Evolutionary conservation across 257 asterid species (phyloP).

Genomic region (Solanum ossicruentum): DNA sequence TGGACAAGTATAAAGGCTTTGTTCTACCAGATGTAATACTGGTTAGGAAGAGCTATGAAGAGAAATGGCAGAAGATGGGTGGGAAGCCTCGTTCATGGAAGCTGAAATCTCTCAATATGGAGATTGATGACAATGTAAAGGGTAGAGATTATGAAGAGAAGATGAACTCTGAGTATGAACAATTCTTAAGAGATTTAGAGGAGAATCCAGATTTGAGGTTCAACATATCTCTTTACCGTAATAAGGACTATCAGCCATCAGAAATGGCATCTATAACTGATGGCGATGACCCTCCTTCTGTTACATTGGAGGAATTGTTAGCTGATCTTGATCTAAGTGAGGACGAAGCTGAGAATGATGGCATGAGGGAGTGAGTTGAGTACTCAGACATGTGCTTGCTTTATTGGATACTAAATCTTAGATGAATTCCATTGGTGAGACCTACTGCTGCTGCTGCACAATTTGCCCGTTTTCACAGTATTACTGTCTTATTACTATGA

Average conservation of each 20-base stretch:
- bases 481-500: background rate
- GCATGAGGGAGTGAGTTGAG: background rate
- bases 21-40: conserved; percentile 32
- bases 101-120: conserved; percentile 39
- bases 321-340: conserved; percentile 1
- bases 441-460: no score
- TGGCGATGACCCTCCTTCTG: background rate
- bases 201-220: conserved; percentile 16
- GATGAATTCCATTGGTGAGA: no score
- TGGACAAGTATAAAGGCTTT: conserved; percentile 21
- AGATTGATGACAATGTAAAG: conserved; percentile 14
- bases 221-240: conserved; percentile 26
- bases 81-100: conserved; percentile 28
- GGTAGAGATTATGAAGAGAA: conserved; percentile 33
- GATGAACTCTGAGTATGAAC: conserved; percentile 32
- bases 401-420: background rate
- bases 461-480: background rate
- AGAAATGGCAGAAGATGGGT: conserved; percentile 19
- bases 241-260: conserved; percentile 39
- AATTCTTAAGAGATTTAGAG: conserved; percentile 41
- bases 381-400: background rate
- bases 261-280: conserved; percentile 30
- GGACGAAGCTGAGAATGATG: background rate
- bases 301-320: background rate
- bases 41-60: background rate